Evolutionary conservation across 192 early-diverging fungal genomes (phyloP), one percentile per base, ranked within the genome.

Genomic region (Linnemannia schmuckeri): DNA sequence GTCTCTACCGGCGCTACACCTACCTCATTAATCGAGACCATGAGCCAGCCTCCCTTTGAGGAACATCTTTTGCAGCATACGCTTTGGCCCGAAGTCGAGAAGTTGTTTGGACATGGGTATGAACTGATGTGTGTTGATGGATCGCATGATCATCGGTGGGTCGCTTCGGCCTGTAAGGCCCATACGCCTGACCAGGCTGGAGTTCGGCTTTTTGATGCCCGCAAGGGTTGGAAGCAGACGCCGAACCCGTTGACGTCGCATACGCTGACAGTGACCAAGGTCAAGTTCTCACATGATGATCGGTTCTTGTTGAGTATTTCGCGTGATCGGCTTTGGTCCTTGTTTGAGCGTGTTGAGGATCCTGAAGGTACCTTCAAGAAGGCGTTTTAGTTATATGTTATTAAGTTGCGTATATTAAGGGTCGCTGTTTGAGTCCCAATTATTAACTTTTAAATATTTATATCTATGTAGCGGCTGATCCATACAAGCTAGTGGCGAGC

Each of bases 61-160:
- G 97, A 98, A 79, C 94, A 96, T 75, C 91, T 99, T 44, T 78
- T 96, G 79, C 95, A 97, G 76, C 92, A 96, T 85, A 97, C 97
- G 40, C 90, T 99, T 27, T 99, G 98, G 98, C 97, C 98, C 3
- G 98, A 99, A 90, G 90, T 94, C 12, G 95, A 98, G 79, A 99
- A 99, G 88, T 91, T 99, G 81, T 99, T 98, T 89, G 98, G 97
- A n/a, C 98, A 99, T 89, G 95, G 94, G 6, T 98, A 96, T 88
- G 98, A 99, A 86, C 78, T 98, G n/a, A 93, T 96, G 66, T 91
- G 94, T 30, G 92, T 97, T 2, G 97, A 95, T 27, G 93, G 94
- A 0, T 90, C 92, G 4, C 93, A 93, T 82, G 88, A 94, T 75
- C 42, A 52, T 37, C 77, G 91, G 68, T 87, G 85, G 68, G 88